Evolutionary conservation across 345 rosid genomes (phyloP).

Genomic region (Camelina sativa): DNA sequence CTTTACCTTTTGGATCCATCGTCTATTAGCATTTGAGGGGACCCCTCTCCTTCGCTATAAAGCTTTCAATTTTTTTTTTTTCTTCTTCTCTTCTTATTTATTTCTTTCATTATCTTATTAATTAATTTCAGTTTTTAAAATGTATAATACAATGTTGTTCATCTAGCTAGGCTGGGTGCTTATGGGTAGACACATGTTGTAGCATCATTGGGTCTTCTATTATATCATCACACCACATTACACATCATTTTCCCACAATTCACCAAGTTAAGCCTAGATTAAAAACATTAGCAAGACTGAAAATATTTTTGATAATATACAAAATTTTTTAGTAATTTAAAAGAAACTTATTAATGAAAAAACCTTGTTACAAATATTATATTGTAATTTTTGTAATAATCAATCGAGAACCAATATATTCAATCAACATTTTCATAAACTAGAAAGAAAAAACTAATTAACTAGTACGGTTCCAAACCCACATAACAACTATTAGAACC

Average conservation of each 20-base stretch:
- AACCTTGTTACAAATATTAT: too few species aligned
- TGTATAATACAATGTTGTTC: constrained; percentile 25
- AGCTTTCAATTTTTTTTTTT: constrained; percentile 46
- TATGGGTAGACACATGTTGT: constrained; percentile 46
- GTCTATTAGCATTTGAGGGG: constrained; percentile 52
- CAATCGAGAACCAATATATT: too few species aligned
- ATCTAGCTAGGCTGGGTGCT: constrained; percentile 47
- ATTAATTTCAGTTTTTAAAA: background rate
- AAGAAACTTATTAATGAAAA: too few species aligned
- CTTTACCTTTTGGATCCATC: constrained; percentile 77
- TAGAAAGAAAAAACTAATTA: background rate
- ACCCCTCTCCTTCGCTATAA: constrained; percentile 44
- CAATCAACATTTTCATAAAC: too few species aligned
- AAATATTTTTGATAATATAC: too few species aligned
- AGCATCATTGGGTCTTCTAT: constrained; percentile 46
- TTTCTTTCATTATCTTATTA: background rate
- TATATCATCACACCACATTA: constrained; percentile 37
- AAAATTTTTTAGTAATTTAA: too few species aligned
- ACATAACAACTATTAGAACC: constrained; percentile 38
- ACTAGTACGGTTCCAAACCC: constrained; percentile 19
- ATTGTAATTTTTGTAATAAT: too few species aligned
- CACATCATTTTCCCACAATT: constrained; percentile 23
- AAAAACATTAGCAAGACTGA: background rate
- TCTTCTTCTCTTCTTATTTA: constrained; percentile 4
- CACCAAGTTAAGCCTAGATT: constrained; percentile 8